Base-by-base conservation (phyloP, 768 basidiomycete genomes). In the Podaxis sp. region DNA sequence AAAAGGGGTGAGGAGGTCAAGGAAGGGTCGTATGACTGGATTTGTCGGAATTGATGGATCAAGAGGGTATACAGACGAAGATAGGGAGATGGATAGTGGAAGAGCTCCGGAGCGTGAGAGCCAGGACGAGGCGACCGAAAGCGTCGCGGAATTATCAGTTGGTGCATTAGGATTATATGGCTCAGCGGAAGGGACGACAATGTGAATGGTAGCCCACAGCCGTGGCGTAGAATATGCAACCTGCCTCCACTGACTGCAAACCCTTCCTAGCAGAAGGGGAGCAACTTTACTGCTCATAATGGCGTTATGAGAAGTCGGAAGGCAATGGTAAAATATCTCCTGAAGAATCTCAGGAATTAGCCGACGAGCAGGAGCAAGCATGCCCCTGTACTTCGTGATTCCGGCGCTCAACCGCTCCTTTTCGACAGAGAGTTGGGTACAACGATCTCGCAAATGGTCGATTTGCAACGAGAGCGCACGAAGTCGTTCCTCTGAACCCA, bases 181-280 rank as follows among this genome's bases (percentile, higher is more conserved):
- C 15, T 56, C 22, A 22, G 55, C 4, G 19, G 52, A 40, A 25
- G 67, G 67, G n/a, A 64, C 59, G 15, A 54, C 46, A 9, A 67
- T 65, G 46, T 69, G 64, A n/a, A 70, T 57, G 13, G 66, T 66
- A 1, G 69, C 24, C 70, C 73, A 74, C 2, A 73, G 63, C 17
- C 43, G 55, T 1, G 73, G 71, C 6, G 70, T 70, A 2, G 67
- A 52, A 24, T 68, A 51, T 0, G 66, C 66, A 13, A 71, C 54
- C 25, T 57, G 40, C 7, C 71, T 59, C 73, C 73, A 71, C 2
- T 52, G 19, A 3, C 63, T 60, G 33, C 67, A 71, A 5, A 74
- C 60, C 12, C 54, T 64, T 17, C 64, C 65, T 0, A 74, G 63
- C 0, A 71, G 57, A 11, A 73, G 41, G 7, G 72, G 71, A 1